Base-by-base conservation (phyloP, 371 early-diverging fungal species). In the Dichotomocladium elegans region DNA sequence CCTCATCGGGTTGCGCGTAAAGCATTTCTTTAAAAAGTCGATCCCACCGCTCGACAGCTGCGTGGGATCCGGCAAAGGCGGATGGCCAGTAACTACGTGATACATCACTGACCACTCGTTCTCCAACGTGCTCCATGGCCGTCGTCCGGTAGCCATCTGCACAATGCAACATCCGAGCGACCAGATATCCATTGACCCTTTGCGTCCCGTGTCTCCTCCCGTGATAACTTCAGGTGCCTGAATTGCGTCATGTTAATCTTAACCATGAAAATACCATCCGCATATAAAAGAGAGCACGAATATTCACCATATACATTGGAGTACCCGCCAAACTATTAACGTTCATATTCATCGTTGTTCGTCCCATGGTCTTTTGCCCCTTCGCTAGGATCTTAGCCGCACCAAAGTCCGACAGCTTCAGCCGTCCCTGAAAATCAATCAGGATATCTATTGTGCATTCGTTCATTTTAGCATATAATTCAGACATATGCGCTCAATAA, bases 41-140 rank as follows among this genome's bases (percentile, higher is more conserved):
- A 89, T 81, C 15, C 91, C 89, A 4, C 58, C 74, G 12, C 64
- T 58, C 24, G 84, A 82, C 27, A 90, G 58, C 53, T 87, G 84
- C 0, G 82, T 70, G 0, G 81, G 63, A 31, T 85, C 85, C 0
- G 90, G 92, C 35, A 90, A 61, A 1, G 88, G 86, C 21, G 90
- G 88, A 41, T 85, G 87, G 0, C 85, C 85, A 0, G 85, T 81
- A 0, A 84, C 91, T 2, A 89, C 88, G 53, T 89, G 88, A 57
- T 86, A 91, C 89, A 90, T 92, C 34, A 94, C 86, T 0, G 95
- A 92, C 93, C 93, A 95, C 61, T 94, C 92, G 58, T 95, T 95
- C 53, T 95, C 95, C 27, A 95, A 57, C 41, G 91, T 85, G 14
- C 87, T 79, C 94, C 94, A 99, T 7, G 99, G 98, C 52, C 94